Base-by-base conservation (phyloP, 1,139 yeast species). In the Hemisphaericaspora lyxosophila region DNA sequence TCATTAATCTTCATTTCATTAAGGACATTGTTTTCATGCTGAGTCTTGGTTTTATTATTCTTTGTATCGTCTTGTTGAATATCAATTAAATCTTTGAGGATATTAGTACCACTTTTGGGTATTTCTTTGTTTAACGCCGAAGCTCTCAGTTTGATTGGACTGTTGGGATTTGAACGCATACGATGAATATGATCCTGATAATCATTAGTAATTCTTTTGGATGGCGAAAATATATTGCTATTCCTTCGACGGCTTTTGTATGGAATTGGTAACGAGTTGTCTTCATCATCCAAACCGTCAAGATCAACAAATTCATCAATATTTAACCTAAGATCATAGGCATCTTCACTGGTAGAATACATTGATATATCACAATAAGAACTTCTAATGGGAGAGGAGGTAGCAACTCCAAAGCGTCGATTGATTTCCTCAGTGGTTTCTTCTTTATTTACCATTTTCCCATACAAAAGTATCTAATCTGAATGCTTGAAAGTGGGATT, bases 151-250 rank as follows among this genome's bases (percentile, higher is more conserved):
- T 25, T 38, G 17, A 33, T 26, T 23, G 53, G 55, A 35, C 50
- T n/a, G 42, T 42, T 14, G 1, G 46, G 36, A n/a, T 26, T 31
- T 20, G 43, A 35, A 16, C 59, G 39, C 32, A 46, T 50, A 8
- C 50, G 36, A 25, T 38, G 37, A 9, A 55, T 28, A 27, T 51
- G 51, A 19, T 51, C 56, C 40, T 42, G 52, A 37, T 54, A 57
- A 33, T 55, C 59, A 35, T 50, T 52, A 24, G 40, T 41, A 23
- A 49, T 26, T 33, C 46, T 48, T 39, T 50, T 54, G 13, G 47
- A 29, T 2, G 60, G 58, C 1, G 57, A 48, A 6, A 8, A 16
- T 12, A 7, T 16, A 5, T 23, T 23, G n/a, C n/a, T n/a, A n/a
- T n/a, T n/a, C n/a, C n/a, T n/a, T n/a, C n/a, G n/a, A n/a, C n/a